These are phyloP conservation scores for Funneliformis mosseae DNA, from an alignment of 192 early-diverging fungal genomes.

Conservation along the genomic window DNA sequence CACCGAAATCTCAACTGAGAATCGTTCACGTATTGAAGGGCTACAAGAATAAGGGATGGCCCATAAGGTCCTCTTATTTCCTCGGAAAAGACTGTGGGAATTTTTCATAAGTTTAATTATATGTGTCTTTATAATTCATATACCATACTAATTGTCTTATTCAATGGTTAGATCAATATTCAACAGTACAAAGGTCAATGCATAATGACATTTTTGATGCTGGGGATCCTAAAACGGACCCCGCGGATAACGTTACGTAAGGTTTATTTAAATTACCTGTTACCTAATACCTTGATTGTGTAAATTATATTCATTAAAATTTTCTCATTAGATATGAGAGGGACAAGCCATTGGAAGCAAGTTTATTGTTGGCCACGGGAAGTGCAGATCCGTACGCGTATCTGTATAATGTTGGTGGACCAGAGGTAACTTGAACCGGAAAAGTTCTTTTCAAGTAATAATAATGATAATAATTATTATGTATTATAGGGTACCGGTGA, in stretches of 20 bases:
- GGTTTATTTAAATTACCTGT: neutral
- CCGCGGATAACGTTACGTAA: conserved; percentile 27
- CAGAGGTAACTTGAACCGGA: conserved; percentile 40
- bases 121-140: neutral
- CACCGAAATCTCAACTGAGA: conserved; percentile 68
- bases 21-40: conserved; percentile 86
- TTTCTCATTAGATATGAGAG: conserved; percentile 40
- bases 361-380: conserved; percentile 76
- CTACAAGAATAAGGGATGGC: conserved; percentile 94
- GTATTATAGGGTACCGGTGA: conserved; percentile 49
- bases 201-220: conserved; percentile 51
- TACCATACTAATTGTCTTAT: neutral
- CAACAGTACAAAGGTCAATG: neutral
- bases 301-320: neutral
- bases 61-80: conserved; percentile 88
- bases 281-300: neutral
- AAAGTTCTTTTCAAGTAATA: neutral
- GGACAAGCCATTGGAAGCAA: conserved; percentile 52
- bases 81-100: conserved; percentile 67
- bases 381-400: conserved; percentile 84
- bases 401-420: conserved; percentile 63
- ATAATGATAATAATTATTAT: neutral
- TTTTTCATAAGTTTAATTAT: neutral
- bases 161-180: conserved; percentile 11
- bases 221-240: conserved; percentile 35